A percentile compares a stretch with the other conserved stretches of the same genome.
Conservation (phyloP, 805 yeast genomes). For the Saturnispora mendoncae region DNA sequence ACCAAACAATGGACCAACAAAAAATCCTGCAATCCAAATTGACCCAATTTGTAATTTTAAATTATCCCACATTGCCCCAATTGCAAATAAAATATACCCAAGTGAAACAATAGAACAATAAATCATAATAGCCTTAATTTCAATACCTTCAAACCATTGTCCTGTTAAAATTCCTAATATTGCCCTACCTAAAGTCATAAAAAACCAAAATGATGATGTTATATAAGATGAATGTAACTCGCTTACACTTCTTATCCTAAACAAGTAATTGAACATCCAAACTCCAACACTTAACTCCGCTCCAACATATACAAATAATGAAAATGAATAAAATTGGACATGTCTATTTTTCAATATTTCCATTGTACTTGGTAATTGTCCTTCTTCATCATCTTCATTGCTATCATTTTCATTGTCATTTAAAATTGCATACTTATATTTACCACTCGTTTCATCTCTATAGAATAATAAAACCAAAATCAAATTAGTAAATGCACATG, state of each 20-base stretch:
- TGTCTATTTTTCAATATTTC: constrained; percentile 28
- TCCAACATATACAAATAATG: constrained; percentile 43
- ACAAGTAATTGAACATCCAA: constrained; percentile 42
- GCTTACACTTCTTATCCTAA: constrained; percentile 31
- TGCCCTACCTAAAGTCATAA: constrained; percentile 41
- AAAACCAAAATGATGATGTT: constrained; percentile 45
- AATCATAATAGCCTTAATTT: constrained; percentile 33
- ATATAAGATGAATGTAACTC: constrained; percentile 37
- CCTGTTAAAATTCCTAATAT: constrained; percentile 42
- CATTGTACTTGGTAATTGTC: constrained; percentile 10
- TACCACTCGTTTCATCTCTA: constrained; percentile 37
- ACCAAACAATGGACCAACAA: constrained; percentile 54
- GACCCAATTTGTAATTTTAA: constrained; percentile 27
- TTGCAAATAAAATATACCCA: constrained; percentile 24
- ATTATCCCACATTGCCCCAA: constrained; percentile 23
- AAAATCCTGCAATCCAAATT: constrained; percentile 37
- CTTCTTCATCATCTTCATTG: constrained; percentile 8
- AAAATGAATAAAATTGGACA: constrained; percentile 34
- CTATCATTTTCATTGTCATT: constrained; percentile 12
- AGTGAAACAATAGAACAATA: constrained; percentile 31
- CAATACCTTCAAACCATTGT: constrained; percentile 31
- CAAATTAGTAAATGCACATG: constrained; percentile 23
- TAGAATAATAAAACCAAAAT: constrained; percentile 25
- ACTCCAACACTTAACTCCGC: constrained; percentile 45
- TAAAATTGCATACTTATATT: constrained; percentile 28